Evolutionary conservation across 2,329 filamentous ascomycete species (phyloP), one percentile per base, ranked within the genome.

Genomic region (Verticillium zaregamsianum): DNA sequence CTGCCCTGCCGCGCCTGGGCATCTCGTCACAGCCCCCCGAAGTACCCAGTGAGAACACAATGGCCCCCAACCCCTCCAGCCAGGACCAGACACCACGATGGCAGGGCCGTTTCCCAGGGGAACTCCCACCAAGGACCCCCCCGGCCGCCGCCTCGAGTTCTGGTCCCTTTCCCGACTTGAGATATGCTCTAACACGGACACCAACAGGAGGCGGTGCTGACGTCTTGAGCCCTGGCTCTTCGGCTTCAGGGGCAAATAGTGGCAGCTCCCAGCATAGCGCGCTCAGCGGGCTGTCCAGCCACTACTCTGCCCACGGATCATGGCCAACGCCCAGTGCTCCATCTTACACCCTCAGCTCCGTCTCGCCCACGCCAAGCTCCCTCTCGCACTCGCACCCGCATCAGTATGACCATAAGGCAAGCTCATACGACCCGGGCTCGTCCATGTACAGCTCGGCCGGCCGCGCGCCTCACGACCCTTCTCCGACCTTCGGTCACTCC

Each of bases 241-340:
- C 86, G 61, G 84, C 86, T 33, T 84, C 86, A 61, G 84, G 85
- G 66, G 79, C 88, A 60, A 85, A 88, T 67, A 87, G 81, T 65
- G 81, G 79, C 70, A 85, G 83, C 71, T 84, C 85, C 15, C 80
- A 81, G 61, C 33, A 52, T 23, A 64, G 62, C 59, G 64, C 64
- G 25, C 58, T 54, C 17, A 59, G 57, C 63, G 70, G 72, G 57
- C 70, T 80, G 57, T 69, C 73, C 55, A 82, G 85, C 49, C 90
- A 88, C 69, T 73, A 77, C 55, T n/a, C 31, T 11, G 65, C 84
- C 57, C 81, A 82, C 64, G 80, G 79, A 57, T 80, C 77, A 67
- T 93, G 89, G 83, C 82, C 86, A 66, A 82, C 85, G 64, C 81
- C 83, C 20, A 75, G 74, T 59, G 70, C 69, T n/a, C 76, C 79